phyloP scores from a whole-genome alignment of 2,329 filamentous ascomycete species.

The Daldinia sp. region DNA sequence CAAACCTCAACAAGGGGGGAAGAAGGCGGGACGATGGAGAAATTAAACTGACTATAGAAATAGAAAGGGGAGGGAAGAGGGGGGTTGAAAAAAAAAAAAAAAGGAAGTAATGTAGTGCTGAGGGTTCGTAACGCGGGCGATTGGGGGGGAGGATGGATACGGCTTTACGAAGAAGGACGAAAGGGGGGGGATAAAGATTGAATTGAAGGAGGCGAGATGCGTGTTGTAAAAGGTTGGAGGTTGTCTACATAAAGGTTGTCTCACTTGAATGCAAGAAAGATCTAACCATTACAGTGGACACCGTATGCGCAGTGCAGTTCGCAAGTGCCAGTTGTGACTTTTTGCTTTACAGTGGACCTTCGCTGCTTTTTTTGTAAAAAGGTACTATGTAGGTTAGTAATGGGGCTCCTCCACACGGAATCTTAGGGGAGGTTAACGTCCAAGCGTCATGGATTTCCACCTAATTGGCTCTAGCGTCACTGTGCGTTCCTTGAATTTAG shows the following conservation, averaged over 20 bases:
- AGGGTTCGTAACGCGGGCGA: background rate
- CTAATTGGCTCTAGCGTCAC: constrained; percentile 21
- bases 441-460: constrained; percentile 32
- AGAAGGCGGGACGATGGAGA: background rate
- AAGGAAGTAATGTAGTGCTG: constrained; percentile 1
- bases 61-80: constrained; percentile 4
- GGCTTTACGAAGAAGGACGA: background rate
- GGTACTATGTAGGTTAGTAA: background rate
- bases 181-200: background rate
- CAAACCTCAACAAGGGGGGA: background rate
- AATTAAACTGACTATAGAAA: constrained; percentile 4
- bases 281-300: constrained; percentile 5
- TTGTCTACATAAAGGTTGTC: constrained; percentile 23
- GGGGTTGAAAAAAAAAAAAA: background rate
- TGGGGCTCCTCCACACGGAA: constrained; percentile 32
- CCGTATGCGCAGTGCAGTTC: background rate
- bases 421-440: constrained; percentile 25
- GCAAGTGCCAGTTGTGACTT: background rate
- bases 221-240: constrained; percentile 14
- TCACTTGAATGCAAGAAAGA: constrained; percentile 29
- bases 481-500: constrained; percentile 4
- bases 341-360: background rate
- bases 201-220: constrained; percentile 12
- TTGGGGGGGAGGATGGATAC: background rate
- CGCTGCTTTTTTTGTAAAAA: background rate